phyloP scores from a whole-genome alignment of 257 asterid species.

The Knoxia roxburghii region DNA sequence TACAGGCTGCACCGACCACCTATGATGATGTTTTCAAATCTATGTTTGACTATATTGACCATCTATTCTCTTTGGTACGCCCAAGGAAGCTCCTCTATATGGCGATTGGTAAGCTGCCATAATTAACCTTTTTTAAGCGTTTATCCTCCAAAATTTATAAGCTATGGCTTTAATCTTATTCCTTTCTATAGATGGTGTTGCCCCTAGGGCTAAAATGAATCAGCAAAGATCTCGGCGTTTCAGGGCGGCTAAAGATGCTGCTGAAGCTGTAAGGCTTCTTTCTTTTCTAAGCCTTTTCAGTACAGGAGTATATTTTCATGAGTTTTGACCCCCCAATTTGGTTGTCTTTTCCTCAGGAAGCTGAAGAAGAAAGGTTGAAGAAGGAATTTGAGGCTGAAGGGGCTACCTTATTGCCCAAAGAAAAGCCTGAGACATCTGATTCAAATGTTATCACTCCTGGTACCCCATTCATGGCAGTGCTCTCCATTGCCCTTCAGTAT shows the following conservation, averaged over 20 bases:
- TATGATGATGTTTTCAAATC: conserved; percentile 76
- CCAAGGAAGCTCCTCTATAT: conserved; percentile 91
- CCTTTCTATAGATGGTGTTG: conserved; percentile 78
- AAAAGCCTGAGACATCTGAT: conserved; percentile 82
- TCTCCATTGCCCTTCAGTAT: conserved; percentile 90
- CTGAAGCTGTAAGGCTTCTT: conserved; percentile 69
- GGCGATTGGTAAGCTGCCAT: conserved; percentile 73
- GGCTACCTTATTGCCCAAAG: conserved; percentile 46
- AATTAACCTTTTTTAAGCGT: not conserved
- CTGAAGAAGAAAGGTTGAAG: conserved; percentile 74
- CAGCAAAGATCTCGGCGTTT: conserved; percentile 97
- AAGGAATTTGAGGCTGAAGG: conserved; percentile 66
- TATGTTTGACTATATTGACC: conserved; percentile 90
- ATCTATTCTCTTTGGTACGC: conserved; percentile 74
- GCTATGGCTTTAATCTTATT: conserved; percentile 14
- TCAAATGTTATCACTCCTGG: conserved; percentile 97
- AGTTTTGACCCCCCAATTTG: not conserved
- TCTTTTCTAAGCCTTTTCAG: conserved; percentile 7
- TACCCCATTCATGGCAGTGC: conserved; percentile 88
- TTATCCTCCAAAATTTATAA: conserved; percentile 9
- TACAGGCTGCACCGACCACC: conserved; percentile 89
- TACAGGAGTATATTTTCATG: conserved; percentile 1
- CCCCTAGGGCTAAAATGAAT: conserved; percentile 99
- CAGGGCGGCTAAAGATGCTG: conserved; percentile 98
- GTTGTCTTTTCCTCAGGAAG: conserved; percentile 48